A percentile compares a stretch with the other conserved stretches of the same genome.
Evolutionary conservation across 2,329 filamentous ascomycete species (phyloP).

Genomic region (Sporothrix humicola): DNA sequence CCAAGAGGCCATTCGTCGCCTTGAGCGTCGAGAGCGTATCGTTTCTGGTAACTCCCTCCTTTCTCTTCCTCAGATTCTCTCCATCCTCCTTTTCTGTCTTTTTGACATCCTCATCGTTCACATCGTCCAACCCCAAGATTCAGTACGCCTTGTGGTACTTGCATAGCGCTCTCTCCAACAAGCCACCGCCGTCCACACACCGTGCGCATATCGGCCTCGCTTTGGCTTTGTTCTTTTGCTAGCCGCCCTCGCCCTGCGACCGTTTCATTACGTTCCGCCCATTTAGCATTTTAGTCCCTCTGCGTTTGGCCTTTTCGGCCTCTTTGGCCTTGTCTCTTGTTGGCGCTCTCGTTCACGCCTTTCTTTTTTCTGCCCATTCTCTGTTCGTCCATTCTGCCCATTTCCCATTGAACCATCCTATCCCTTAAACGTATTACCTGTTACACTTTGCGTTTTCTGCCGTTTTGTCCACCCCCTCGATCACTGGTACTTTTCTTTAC

Average conservation of each 20-base stretch:
- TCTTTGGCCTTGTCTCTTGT: not conserved
- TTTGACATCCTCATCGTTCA: not conserved
- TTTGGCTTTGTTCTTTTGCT: constrained; percentile 2
- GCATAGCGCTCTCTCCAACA: not conserved
- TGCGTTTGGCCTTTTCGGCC: no score
- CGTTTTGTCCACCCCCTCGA: no score
- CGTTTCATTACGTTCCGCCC: constrained; percentile 24
- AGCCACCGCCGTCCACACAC: not conserved
- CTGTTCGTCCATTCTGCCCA: not conserved
- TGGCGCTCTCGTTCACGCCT: not conserved
- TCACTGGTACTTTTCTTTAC: not conserved
- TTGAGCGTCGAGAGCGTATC: not conserved
- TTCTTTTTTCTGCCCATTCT: not conserved
- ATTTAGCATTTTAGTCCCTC: constrained; percentile 18
- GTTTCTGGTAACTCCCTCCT: not conserved
- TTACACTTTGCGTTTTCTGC: no score
- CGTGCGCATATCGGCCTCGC: not conserved
- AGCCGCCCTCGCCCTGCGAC: constrained; percentile 22
- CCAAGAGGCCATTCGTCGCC: not conserved
- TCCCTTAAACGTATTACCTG: no score
- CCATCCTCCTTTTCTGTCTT: not conserved
- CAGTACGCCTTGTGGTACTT: not conserved
- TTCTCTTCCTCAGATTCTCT: not conserved
- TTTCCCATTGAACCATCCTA: not conserved
- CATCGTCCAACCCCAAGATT: not conserved